Conservation (phyloP, 345 rosid species). For the Draba incana region DNA sequence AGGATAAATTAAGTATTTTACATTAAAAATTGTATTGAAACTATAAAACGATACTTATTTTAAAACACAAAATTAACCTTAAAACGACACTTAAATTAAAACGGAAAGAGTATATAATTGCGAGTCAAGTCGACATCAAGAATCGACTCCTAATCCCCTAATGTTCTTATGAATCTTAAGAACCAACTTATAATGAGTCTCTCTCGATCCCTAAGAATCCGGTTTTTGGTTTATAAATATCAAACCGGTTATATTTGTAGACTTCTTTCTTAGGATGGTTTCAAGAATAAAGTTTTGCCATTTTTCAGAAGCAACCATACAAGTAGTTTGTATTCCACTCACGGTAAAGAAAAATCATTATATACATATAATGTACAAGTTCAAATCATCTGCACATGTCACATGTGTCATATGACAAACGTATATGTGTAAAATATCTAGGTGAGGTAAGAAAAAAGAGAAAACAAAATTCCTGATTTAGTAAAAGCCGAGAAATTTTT, state of each 20-base stretch:
- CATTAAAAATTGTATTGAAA: too few relatives aligned
- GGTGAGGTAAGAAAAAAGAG: background rate
- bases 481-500: conserved; percentile 41
- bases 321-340: background rate
- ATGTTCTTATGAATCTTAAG: background rate
- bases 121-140: background rate
- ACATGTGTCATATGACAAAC: background rate
- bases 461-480: background rate
- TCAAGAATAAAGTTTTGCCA: background rate
- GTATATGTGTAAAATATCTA: background rate
- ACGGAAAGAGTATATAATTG: too few relatives aligned
- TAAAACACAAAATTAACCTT: too few relatives aligned
- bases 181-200: background rate
- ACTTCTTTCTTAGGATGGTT: background rate
- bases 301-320: background rate
- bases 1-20: too few relatives aligned
- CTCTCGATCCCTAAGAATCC: background rate
- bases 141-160: background rate
- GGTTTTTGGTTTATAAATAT: background rate
- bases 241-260: background rate
- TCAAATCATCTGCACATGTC: conserved; percentile 23
- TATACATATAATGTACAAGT: background rate
- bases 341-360: background rate
- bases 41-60: too few relatives aligned
- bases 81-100: too few relatives aligned